These are phyloP conservation scores for Dictyostelium purpureum DNA, from an alignment of 78 protist genomes.

Conservation along the genomic window DNA sequence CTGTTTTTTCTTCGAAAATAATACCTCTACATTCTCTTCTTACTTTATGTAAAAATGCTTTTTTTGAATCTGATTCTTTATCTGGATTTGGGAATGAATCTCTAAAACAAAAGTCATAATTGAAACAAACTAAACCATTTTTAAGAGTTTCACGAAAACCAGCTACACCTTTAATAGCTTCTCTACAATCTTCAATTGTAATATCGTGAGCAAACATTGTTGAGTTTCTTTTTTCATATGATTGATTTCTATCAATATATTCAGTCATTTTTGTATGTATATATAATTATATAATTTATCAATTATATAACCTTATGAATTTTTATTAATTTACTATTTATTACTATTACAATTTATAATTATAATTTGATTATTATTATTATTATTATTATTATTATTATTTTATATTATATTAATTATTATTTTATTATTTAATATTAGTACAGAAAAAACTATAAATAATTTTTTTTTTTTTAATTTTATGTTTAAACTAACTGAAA, in stretches of 20 bases:
- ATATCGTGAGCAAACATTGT: constrained; percentile 31
- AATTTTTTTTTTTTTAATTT: too few species aligned
- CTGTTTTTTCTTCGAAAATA: background rate
- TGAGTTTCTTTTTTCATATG: constrained; percentile 27
- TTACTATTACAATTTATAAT: background rate
- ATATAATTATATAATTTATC: too few species aligned
- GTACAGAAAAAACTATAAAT: too few species aligned
- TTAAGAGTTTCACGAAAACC: constrained; percentile 42
- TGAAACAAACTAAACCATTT: constrained; percentile 33
- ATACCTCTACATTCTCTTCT: constrained; percentile 78
- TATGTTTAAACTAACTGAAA: too few species aligned
- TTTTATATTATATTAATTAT: too few species aligned
- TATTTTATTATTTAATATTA: too few species aligned
- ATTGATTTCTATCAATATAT: background rate
- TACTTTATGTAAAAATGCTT: constrained; percentile 32
- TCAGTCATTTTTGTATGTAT: background rate
- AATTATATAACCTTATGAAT: too few species aligned
- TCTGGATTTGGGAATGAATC: constrained; percentile 54
- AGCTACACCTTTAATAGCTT: constrained; percentile 29
- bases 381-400: too few species aligned
- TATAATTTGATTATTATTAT: too few species aligned
- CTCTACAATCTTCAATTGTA: constrained; percentile 66
- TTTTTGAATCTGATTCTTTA: background rate
- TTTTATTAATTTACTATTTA: background rate
- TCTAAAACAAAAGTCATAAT: constrained; percentile 42